These are phyloP conservation scores for Vigna unguiculata DNA, from an alignment of 306 rosid species.

Conservation along the genomic window DNA sequence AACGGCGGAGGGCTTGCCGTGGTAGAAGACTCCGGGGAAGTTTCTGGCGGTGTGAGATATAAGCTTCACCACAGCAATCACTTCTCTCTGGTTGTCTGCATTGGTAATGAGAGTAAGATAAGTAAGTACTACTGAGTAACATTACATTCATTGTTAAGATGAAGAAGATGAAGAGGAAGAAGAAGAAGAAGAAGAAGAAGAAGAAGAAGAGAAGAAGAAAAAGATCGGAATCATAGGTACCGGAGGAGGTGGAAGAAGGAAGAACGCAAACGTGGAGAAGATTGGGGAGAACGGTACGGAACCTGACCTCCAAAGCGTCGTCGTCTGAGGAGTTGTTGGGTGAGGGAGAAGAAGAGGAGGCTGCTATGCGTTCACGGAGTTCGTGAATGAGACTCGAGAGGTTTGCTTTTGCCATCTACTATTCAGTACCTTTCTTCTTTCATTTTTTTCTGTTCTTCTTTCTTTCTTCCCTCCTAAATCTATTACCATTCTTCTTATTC, in stretches of 20 bases:
- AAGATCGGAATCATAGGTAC: slow-evolving; percentile 26
- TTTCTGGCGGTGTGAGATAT: slow-evolving; percentile 67
- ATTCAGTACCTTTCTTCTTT: slow-evolving; percentile 22
- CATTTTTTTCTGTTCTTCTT: not conserved
- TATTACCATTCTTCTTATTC: too few relatives aligned
- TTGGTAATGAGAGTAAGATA: not conserved
- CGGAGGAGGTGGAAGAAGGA: slow-evolving; percentile 71
- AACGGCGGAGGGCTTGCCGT: slow-evolving; percentile 65
- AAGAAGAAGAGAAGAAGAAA: too few relatives aligned
- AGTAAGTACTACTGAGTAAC: not conserved
- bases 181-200: not conserved
- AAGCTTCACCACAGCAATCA: slow-evolving; percentile 74
- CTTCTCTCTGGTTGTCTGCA: slow-evolving; percentile 66
- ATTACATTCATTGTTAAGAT: not conserved
- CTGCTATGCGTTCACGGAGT: slow-evolving; percentile 81
- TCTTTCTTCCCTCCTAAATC: slow-evolving; percentile 25
- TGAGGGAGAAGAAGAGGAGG: slow-evolving; percentile 66
- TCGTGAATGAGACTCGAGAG: slow-evolving; percentile 78
- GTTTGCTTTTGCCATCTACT: slow-evolving; percentile 64
- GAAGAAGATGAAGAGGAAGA: not conserved
- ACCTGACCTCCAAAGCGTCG: slow-evolving; percentile 69
- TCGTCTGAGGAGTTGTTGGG: slow-evolving; percentile 50
- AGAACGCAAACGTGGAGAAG: slow-evolving; percentile 73
- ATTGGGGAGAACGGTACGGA: slow-evolving; percentile 87
- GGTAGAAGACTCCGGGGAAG: slow-evolving; percentile 83